A percentile compares a stretch with the other conserved stretches of the same genome.
Conservation (phyloP, 2,329 filamentous ascomycete species). For the Colletotrichum zoysiae region DNA sequence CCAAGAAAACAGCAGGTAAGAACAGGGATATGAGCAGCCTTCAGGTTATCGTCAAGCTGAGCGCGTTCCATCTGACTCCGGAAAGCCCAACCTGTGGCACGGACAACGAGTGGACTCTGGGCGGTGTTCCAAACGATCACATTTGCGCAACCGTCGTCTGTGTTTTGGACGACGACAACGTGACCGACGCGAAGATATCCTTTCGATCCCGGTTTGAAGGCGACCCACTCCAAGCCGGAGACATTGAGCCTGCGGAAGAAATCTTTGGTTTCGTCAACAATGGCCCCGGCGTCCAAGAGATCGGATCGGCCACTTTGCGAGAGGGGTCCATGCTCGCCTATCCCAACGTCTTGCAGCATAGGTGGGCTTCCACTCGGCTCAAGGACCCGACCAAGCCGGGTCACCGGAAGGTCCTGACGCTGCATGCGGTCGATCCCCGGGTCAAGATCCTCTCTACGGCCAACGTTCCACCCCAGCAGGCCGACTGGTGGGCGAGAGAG, state of each 20-base stretch:
- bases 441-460: conserved; percentile 41
- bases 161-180: conserved; percentile 48
- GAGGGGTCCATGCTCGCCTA: conserved; percentile 35
- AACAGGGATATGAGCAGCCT: neutral
- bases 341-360: conserved; percentile 40
- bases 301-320: conserved; percentile 34
- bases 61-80: neutral
- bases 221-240: too few relatives aligned
- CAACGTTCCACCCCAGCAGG: conserved; percentile 43
- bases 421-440: conserved; percentile 43
- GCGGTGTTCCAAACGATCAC: conserved; percentile 43
- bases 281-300: conserved; percentile 8
- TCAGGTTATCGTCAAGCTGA: conserved; percentile 17
- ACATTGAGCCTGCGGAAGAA: neutral
- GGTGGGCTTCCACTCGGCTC: conserved; percentile 32
- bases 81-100: neutral
- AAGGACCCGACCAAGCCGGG: conserved; percentile 37
- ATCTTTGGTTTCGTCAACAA: conserved; percentile 11
- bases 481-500: conserved; percentile 35
- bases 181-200: conserved; percentile 41
- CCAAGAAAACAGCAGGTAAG: neutral
- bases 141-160: conserved; percentile 48
- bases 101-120: conserved; percentile 6
- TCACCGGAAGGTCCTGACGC: conserved; percentile 40
- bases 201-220: conserved; percentile 19